phyloP scores from a whole-genome alignment of 2,329 filamentous ascomycete genomes.

The Colletotrichum tamarilloi region DNA sequence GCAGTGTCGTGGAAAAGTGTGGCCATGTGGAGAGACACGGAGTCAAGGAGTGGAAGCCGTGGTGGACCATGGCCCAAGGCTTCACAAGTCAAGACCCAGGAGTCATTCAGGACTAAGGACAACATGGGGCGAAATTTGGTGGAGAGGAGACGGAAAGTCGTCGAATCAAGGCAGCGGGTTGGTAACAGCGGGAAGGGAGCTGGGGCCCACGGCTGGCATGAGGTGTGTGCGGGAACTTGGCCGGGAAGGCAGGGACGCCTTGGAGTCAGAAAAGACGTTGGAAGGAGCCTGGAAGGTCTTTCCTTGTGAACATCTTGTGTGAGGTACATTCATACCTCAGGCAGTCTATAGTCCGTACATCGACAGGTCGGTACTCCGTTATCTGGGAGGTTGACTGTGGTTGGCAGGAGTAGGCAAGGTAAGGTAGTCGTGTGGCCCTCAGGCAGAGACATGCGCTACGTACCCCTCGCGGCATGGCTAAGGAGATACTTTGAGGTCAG shows the following conservation, averaged over 20 bases:
- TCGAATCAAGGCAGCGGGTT: slow-evolving; percentile 18
- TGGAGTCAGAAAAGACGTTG: not conserved
- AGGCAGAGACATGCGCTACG: not conserved
- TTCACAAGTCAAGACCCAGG: too few relatives aligned
- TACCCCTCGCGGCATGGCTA: not conserved
- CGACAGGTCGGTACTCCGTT: too few relatives aligned
- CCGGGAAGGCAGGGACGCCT: not conserved
- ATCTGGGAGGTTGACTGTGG: too few relatives aligned
- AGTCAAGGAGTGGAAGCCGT: slow-evolving; percentile 8
- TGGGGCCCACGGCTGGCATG: slow-evolving; percentile 11
- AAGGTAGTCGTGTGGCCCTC: too few relatives aligned
- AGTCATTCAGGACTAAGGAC: not conserved
- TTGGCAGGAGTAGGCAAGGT: not conserved
- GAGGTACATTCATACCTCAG: too few relatives aligned
- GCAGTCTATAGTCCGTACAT: too few relatives aligned
- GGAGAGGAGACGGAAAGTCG: slow-evolving; percentile 15
- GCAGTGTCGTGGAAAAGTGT: slow-evolving; percentile 32
- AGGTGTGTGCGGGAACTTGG: slow-evolving; percentile 15
- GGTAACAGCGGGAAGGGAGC: slow-evolving; percentile 7
- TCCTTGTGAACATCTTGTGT: not conserved
- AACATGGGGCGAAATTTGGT: slow-evolving; percentile 22
- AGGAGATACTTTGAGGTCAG: too few relatives aligned
- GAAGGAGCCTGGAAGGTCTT: slow-evolving; percentile 9
- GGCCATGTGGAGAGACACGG: slow-evolving; percentile 25
- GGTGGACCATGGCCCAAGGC: not conserved